Evolutionary conservation across 2,329 filamentous ascomycete species (phyloP), one percentile per base, ranked within the genome.

Genomic region (Nemania serpens): DNA sequence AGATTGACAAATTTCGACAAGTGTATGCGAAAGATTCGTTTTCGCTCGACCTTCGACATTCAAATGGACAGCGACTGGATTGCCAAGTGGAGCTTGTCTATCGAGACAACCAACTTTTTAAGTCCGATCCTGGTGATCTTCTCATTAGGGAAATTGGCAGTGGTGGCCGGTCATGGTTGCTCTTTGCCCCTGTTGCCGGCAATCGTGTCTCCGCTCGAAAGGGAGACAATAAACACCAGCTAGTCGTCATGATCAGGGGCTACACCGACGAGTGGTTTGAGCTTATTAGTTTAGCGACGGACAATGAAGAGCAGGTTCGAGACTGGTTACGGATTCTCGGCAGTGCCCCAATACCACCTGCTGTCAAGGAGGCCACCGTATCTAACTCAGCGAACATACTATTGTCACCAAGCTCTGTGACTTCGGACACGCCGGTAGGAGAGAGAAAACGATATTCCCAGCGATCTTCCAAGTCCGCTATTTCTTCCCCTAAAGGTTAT

Each of bases 1-100:
- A 79, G 45, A 88, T 98, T 57, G 88, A 97, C 71, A 82, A 85
- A n/a, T 84, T 79, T 41, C 87, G 92, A 57, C 91, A 93, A 70
- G 96, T 99, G 43, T 88, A 87, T 65, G 93, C 94, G 47, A 89
- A 96, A 70, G 95, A 99, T 74, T 87, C 90, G 68, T 99, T 99
- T 74, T 89, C 90, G 59, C 82, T 99, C 68, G 89, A 93, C 62
- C 77, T 99, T 13, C 83, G 85, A 52, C 95, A 99, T 75, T 96
- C 94, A 1, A 97, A 86, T 70, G 93, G 94, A 1, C 94, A 98
- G 73, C 84, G 93, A 62, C 83, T 99, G 46, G 91, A 92, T 69
- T 97, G 95, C 72, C 90, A 91, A 68, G 86, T 97, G 15, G 95
- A 99, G 74, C 74, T 99, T 33, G 83, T 98, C 13, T 84, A 94